A percentile compares a stretch with the other conserved stretches of the same genome.
Evolutionary conservation across 1,139 yeast genomes (phyloP).

Genomic region (Yamadazyma atmosphaerica): DNA sequence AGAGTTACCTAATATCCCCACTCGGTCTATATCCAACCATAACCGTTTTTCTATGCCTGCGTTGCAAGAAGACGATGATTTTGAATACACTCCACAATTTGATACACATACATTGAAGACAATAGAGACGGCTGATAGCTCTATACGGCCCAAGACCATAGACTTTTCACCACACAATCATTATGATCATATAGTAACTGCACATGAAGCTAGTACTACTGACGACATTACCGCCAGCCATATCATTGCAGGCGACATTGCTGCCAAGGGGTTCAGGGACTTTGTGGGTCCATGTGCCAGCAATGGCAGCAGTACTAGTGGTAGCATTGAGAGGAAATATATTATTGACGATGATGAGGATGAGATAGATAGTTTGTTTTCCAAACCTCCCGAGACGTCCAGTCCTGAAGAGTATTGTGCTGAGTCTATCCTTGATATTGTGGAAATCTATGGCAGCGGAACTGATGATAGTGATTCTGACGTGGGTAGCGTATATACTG

Average conservation of each 20-base stretch:
- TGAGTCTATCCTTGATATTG: conserved; percentile 14
- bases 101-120: conserved; percentile 1
- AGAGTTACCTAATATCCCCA: conserved; percentile 10
- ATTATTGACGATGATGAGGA: conserved; percentile 12
- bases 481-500: conserved; percentile 6
- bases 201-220: not conserved
- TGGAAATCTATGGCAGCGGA: conserved; percentile 12
- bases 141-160: not conserved
- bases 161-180: not conserved
- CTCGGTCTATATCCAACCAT: conserved; percentile 9
- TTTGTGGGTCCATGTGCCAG: conserved; percentile 1
- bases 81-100: not conserved
- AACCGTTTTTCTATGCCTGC: conserved; percentile 10
- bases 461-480: conserved; percentile 3
- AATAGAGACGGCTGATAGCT: not conserved
- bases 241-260: no score
- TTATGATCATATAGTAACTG: not conserved
- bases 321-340: conserved; percentile 6
- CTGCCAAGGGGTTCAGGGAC: no score
- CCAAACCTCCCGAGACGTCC: conserved; percentile 1
- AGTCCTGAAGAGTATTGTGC: conserved; percentile 12
- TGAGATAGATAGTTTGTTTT: conserved; percentile 24
- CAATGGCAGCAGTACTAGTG: conserved; percentile 2
- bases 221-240: no score
- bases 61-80: conserved; percentile 4